A percentile compares a stretch with the other conserved stretches of the same genome.
Conservation (phyloP, 2,329 filamentous ascomycete genomes). For the Fusarium ramigenum region DNA sequence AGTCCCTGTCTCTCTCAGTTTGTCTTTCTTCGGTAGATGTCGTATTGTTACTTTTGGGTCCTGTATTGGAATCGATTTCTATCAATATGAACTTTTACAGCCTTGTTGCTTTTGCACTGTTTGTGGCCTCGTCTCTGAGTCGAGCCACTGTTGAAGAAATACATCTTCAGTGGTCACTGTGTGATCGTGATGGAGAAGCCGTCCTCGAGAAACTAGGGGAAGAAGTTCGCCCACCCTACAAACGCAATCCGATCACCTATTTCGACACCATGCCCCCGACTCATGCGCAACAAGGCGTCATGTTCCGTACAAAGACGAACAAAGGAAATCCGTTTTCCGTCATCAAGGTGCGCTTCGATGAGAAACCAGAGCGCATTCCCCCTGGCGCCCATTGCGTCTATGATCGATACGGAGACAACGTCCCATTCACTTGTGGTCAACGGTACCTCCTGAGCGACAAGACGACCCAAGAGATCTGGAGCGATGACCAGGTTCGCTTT, state of each 20-base stretch:
- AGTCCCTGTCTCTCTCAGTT: neutral
- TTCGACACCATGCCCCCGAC: conserved; percentile 35
- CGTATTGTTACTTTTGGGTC: neutral
- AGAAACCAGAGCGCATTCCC: conserved; percentile 7
- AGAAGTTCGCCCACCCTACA: conserved; percentile 24
- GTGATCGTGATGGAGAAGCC: conserved; percentile 19
- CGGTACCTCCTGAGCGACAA: conserved; percentile 8
- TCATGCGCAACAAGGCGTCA: conserved; percentile 30
- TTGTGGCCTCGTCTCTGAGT: neutral
- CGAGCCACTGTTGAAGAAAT: conserved; percentile 5
- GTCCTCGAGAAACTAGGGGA: conserved; percentile 31
- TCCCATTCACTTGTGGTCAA: conserved; percentile 29
- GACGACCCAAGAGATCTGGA: conserved; percentile 19
- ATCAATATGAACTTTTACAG: conserved; percentile 13
- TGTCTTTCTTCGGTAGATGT: neutral
- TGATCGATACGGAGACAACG: conserved; percentile 31
- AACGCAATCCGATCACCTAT: conserved; percentile 33
- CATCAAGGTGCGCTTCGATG: conserved; percentile 32
- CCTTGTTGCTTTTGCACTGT: neutral
- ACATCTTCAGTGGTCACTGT: conserved; percentile 37
- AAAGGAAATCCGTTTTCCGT: conserved; percentile 26
- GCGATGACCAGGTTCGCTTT: conserved; percentile 30
- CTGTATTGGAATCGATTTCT: neutral
- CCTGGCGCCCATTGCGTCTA: conserved; percentile 25
- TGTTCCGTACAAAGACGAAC: conserved; percentile 37